Percentiles rank a stretch among this genome's conserved stretches.
These are phyloP conservation scores for Lactuca saligna DNA, from an alignment of 129 eudicot genomes.

Conservation along the genomic window DNA sequence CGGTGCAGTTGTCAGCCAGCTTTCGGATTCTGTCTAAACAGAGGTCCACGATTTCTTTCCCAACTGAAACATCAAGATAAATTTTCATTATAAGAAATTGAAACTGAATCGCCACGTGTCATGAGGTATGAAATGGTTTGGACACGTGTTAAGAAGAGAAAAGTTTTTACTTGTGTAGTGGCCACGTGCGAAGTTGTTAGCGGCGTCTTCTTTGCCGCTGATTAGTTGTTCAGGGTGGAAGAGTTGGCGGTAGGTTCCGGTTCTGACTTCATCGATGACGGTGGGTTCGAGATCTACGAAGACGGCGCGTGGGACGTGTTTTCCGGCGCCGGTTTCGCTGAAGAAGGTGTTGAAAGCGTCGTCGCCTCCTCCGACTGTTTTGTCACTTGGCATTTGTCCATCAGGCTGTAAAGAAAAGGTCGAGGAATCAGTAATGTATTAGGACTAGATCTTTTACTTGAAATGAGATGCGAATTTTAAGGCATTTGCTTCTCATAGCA, in stretches of 20 bases:
- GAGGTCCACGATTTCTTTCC: constrained; percentile 49
- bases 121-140: too few species aligned
- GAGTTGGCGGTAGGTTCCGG: constrained; percentile 22
- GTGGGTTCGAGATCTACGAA: constrained; percentile 55
- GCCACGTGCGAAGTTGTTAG: constrained; percentile 54
- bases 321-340: constrained; percentile 51
- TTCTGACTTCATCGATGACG: constrained; percentile 51
- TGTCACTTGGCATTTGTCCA: constrained; percentile 53
- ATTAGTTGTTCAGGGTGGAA: constrained; percentile 46
- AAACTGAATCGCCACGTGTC: background rate
- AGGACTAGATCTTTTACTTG: background rate
- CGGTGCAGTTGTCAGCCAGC: constrained; percentile 51
- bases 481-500: background rate
- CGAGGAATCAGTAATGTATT: background rate
- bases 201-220: constrained; percentile 52
- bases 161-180: constrained; percentile 40
- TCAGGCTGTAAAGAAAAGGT: constrained; percentile 32
- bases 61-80: constrained; percentile 22
- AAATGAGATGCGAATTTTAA: background rate
- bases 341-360: constrained; percentile 55
- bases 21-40: constrained; percentile 47
- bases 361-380: constrained; percentile 17
- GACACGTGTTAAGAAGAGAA: background rate
- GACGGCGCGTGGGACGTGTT: constrained; percentile 49
- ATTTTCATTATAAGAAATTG: background rate